Evolutionary conservation across 352 stramenopile species (phyloP), one percentile per base, ranked within the genome.

Genomic region (Phytophthora megakarya): DNA sequence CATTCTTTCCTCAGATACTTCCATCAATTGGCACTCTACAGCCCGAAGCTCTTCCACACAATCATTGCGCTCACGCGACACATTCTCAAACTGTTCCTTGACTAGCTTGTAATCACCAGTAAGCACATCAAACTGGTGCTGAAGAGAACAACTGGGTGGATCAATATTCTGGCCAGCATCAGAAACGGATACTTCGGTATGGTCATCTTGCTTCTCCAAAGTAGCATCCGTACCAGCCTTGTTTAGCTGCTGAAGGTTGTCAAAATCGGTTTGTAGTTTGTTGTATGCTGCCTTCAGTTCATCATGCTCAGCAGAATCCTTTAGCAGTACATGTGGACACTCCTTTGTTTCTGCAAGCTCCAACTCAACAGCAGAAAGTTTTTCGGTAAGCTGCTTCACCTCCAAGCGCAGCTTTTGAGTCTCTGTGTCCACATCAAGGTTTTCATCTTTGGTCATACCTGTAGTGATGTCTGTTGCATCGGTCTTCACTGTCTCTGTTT

Each of bases 1-100:
- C 67, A 79, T 70, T 51, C 81, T 87, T 39, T 84, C 76, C 45
- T 80, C 46, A 4, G 77, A 84, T 44, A 81, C 63, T 60, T 80
- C 56, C 75, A 85, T 85, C 47, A 87, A 44, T 46, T 85, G 73
- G 8, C 56, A 50, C 58, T 84, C 75, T 8, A 87, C 52, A 25
- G 73, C 69, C n/a, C 60, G 67, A 42, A 84, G 73, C 35, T 84
- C 75, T 16, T 87, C 78, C 15, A 78, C 18, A 21, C 76, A 67
- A 10, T 84, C 68, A 38, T 78, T 51, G 25, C 65, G 77, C 46
- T 86, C 58, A 49, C 51, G 61, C 10, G 47, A 66, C 21, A 73
- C 52, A 4, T 57, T 75, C 21, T 86, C 70, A 11, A 86, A 38
- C 19, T 70, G 60, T 19, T 60, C 25, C 2, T 19, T 30, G 5